phyloP scores from a whole-genome alignment of 345 rosid species.

The Triadica sebifera region DNA sequence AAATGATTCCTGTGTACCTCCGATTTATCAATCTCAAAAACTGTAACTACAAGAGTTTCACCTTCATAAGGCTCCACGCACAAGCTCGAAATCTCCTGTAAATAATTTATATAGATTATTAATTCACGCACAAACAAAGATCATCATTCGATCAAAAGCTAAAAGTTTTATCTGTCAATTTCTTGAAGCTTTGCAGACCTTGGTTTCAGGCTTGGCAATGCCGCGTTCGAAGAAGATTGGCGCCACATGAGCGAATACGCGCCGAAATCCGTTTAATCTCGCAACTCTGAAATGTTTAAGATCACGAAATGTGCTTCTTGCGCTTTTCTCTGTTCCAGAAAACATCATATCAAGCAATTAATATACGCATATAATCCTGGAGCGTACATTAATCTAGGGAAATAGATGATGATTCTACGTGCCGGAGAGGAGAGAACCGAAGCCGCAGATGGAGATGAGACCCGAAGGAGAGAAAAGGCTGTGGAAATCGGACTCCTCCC shows the following conservation, averaged over 20 bases:
- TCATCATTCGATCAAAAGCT: not conserved
- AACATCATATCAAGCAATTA: not conserved
- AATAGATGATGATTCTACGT: not conserved
- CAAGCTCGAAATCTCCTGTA: conserved; percentile 88
- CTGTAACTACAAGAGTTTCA: conserved; percentile 71
- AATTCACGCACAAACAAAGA: not conserved
- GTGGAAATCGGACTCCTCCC: conserved; percentile 58
- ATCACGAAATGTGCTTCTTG: conserved; percentile 85
- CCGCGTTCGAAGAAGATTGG: conserved; percentile 96
- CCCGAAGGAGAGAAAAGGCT: conserved; percentile 53
- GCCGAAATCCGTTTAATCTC: conserved; percentile 66
- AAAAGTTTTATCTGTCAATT: not conserved
- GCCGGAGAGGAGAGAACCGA: conserved; percentile 96
- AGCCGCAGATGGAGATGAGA: conserved; percentile 81
- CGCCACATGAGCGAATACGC: conserved; percentile 76
- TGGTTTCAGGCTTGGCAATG: conserved; percentile 82
- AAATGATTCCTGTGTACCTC: conserved; percentile 60
- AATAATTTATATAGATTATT: not conserved
- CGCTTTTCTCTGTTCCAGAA: conserved; percentile 60
- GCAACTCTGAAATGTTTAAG: conserved; percentile 77
- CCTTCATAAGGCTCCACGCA: conserved; percentile 78
- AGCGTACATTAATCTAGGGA: too few species aligned
- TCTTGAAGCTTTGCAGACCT: conserved; percentile 36
- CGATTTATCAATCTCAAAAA: conserved; percentile 65
- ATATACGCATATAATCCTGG: not conserved